Evolutionary conservation across 768 basidiomycete species (phyloP).

Genomic region (Kwoniella bestiolae): DNA sequence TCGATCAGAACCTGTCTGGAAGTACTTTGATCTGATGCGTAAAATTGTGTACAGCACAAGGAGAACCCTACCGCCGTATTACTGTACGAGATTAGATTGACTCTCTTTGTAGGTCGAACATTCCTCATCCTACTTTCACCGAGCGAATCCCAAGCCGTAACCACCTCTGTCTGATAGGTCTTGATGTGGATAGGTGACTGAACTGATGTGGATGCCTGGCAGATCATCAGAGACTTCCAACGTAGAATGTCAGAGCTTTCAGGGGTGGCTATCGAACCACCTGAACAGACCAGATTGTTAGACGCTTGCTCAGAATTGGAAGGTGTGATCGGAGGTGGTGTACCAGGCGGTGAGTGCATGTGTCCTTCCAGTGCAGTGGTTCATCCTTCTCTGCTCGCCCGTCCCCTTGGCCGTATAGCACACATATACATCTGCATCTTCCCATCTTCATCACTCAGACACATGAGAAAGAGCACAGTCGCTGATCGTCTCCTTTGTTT

Average conservation of each 20-base stretch:
- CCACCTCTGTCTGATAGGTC: too few relatives aligned
- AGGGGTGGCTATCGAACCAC: conserved; percentile 86
- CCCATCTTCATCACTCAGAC: neutral
- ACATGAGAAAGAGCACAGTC: neutral
- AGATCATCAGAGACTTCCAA: conserved; percentile 78
- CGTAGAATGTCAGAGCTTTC: conserved; percentile 77
- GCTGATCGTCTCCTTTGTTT: neutral
- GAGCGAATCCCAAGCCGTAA: too few relatives aligned
- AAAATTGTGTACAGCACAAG: neutral
- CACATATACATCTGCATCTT: neutral
- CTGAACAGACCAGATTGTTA: conserved; percentile 80
- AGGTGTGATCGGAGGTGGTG: conserved; percentile 91
- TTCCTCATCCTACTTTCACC: neutral
- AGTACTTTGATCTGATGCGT: neutral
- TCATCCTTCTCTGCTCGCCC: neutral
- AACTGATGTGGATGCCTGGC: too few relatives aligned
- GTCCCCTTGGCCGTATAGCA: neutral
- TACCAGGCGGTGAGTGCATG: conserved; percentile 81
- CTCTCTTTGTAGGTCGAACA: conserved; percentile 21
- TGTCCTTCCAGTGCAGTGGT: neutral
- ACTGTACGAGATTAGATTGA: neutral
- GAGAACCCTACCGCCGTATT: neutral
- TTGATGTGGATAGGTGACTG: too few relatives aligned
- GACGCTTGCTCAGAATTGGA: conserved; percentile 73
- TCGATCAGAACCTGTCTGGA: neutral